Base-by-base conservation (phyloP, 352 stramenopile genomes). In the Phytophthora kernoviae region DNA sequence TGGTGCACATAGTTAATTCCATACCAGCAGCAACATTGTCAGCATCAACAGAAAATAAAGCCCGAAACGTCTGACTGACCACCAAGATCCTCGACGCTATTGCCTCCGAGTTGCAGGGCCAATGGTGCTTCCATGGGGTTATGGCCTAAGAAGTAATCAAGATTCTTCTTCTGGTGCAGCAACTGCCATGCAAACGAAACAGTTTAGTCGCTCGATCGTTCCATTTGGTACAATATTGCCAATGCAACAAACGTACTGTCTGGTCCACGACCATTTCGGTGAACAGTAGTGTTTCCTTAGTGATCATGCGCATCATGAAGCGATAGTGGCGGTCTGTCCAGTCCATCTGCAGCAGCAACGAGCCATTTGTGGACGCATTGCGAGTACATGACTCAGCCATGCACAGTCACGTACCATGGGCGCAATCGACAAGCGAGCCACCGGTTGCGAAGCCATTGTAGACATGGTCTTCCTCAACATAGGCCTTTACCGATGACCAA, bases 251-350 rank as follows among this genome's bases (percentile, higher is more conserved):
- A 65, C 76, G 43, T 39, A 99, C 84, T 11, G 97, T 98, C 62
- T 98, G 92, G 41, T 97, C 94, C 36, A 98, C 95, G 18, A 99
- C 88, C 98, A 99, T 99, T 81, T 99, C 97, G 9, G 95, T 99
- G 73, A 98, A 99, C 15, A 99, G 70, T 32, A 98, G 67, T 18
- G 96, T 99, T 41, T 78, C 70, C 53, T 89, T 85, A 5, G 96
- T 98, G 64, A 99, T 87, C 32, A 98, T 83, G 10, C 96, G 87
- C 62, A 98, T 91, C 61, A 99, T 81, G 73, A 98, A 97, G 43
- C 85, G 80, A 65, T 94, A 96, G 77, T 99, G 95, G 36, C 92
- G 88, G 79, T 99, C 96, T 1, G 97, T 99, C 75, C 97, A 98
- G 69, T 99, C 96, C 96, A 99, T 99, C 97, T 96, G 37, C 30